phyloP scores from a whole-genome alignment of 2,329 filamentous ascomycete species.

The Hypoxylon sp. region DNA sequence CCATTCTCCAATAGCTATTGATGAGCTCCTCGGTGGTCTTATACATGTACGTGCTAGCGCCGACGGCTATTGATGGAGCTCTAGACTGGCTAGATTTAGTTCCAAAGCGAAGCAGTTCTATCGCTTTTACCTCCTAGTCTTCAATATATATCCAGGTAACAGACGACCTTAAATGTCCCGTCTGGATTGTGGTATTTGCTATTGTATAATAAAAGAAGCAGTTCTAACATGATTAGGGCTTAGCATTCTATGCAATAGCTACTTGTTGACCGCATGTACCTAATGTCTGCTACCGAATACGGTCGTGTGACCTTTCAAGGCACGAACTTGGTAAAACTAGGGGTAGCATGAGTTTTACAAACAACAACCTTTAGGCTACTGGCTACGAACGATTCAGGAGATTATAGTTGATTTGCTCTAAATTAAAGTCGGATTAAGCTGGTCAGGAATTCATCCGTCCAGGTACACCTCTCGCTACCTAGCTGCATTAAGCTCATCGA shows the following conservation, averaged over 20 bases:
- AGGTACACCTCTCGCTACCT: conserved; percentile 25
- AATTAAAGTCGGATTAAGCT: conserved; percentile 18
- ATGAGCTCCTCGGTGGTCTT: conserved; percentile 7
- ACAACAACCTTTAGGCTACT: neutral
- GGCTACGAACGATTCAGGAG: neutral
- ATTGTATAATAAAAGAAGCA: neutral
- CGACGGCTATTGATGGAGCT: conserved; percentile 1
- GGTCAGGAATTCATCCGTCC: conserved; percentile 18
- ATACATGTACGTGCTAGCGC: conserved; percentile 15
- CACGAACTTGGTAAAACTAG: neutral
- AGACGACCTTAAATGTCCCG: neutral
- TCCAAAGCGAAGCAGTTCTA: neutral
- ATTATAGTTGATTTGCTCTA: conserved; percentile 20
- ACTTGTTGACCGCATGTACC: neutral
- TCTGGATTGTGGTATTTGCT: neutral
- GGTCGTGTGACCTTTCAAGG: neutral
- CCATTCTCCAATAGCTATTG: conserved; percentile 9
- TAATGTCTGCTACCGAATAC: neutral
- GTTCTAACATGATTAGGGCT: neutral
- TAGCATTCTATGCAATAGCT: neutral
- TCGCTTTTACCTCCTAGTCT: neutral
- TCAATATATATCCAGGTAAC: neutral
- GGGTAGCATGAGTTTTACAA: neutral
- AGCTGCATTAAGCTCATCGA: conserved; percentile 24
- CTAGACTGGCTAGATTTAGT: conserved; percentile 9